phyloP scores from a whole-genome alignment of 371 early-diverging fungal species.

The Mucor mucedo region DNA sequence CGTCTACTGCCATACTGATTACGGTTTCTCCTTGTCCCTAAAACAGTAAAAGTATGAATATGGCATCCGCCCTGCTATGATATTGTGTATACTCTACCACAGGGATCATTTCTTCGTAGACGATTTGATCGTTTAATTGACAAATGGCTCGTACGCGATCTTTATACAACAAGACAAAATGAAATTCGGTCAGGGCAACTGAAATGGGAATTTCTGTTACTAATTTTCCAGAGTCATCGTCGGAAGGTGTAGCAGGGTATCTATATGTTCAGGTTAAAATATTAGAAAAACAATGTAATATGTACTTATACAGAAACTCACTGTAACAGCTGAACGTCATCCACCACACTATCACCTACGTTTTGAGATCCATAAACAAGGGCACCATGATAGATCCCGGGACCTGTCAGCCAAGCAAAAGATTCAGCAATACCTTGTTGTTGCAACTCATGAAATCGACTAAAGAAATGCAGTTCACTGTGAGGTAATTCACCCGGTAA shows the following conservation, averaged over 20 bases:
- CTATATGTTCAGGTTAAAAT: neutral
- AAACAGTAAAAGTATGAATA: neutral
- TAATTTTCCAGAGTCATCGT: constrained; percentile 45
- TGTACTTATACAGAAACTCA: constrained; percentile 26
- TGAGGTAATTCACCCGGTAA: constrained; percentile 71
- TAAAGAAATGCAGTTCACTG: constrained; percentile 72
- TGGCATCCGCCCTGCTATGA: too few species aligned
- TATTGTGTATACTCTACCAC: constrained; percentile 47
- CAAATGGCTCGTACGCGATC: constrained; percentile 80
- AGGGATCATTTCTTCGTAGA: constrained; percentile 82
- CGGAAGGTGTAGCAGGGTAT: constrained; percentile 55
- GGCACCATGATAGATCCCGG: constrained; percentile 86
- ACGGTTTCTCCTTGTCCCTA: constrained; percentile 63
- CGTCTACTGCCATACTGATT: constrained; percentile 76
- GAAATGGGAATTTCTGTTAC: constrained; percentile 71
- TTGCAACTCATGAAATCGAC: constrained; percentile 69
- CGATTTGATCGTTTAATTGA: constrained; percentile 79
- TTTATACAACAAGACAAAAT: constrained; percentile 82
- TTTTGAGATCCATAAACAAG: constrained; percentile 79
- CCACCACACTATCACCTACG: constrained; percentile 79
- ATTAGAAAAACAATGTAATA: too few species aligned
- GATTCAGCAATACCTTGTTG: constrained; percentile 72
- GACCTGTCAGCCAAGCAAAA: constrained; percentile 84
- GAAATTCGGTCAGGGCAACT: constrained; percentile 86
- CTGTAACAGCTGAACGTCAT: constrained; percentile 80